These are phyloP conservation scores for Spirogloea muscicola DNA, from an alignment of 139 green algal genomes.

Conservation along the genomic window DNA sequence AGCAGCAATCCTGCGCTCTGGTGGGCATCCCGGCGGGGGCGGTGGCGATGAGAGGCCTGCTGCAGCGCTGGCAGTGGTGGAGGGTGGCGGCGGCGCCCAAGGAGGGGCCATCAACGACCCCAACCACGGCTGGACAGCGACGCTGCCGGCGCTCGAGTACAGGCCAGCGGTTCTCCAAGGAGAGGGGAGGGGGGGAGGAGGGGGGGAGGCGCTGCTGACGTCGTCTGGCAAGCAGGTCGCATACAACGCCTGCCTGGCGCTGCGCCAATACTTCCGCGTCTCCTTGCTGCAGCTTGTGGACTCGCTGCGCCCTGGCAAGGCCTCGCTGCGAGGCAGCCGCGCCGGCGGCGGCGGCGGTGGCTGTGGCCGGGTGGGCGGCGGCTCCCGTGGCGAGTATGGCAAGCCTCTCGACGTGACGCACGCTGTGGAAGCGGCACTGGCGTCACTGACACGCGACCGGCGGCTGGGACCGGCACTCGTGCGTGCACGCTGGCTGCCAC, in stretches of 20 bases:
- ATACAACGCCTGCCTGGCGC: conserved; percentile 54
- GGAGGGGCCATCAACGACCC: too few species aligned
- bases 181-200: too few species aligned
- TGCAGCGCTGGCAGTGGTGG: too few species aligned
- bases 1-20: neutral
- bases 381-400: conserved; percentile 29
- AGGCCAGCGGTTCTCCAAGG: too few species aligned
- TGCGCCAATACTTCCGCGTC: conserved; percentile 62
- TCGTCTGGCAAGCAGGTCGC: conserved; percentile 36
- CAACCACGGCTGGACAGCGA: too few species aligned
- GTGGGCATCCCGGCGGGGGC: neutral
- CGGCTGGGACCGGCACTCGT: conserved; percentile 54
- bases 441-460: conserved; percentile 45
- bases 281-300: conserved; percentile 59
- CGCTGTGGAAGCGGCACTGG: conserved; percentile 51
- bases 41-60: too few species aligned
- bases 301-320: conserved; percentile 2
- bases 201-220: conserved; percentile 51
- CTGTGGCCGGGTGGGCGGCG: neutral
- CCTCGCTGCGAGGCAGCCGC: neutral
- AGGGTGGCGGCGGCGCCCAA: too few species aligned
- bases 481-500: conserved; percentile 48
- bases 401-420: conserved; percentile 12
- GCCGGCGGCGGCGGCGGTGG: neutral
- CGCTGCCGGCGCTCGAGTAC: too few species aligned